Percentiles rank a stretch among this genome's conserved stretches.
These are phyloP conservation scores for Metarhizium album DNA, from an alignment of 2,329 filamentous ascomycete species.

Conservation along the genomic window DNA sequence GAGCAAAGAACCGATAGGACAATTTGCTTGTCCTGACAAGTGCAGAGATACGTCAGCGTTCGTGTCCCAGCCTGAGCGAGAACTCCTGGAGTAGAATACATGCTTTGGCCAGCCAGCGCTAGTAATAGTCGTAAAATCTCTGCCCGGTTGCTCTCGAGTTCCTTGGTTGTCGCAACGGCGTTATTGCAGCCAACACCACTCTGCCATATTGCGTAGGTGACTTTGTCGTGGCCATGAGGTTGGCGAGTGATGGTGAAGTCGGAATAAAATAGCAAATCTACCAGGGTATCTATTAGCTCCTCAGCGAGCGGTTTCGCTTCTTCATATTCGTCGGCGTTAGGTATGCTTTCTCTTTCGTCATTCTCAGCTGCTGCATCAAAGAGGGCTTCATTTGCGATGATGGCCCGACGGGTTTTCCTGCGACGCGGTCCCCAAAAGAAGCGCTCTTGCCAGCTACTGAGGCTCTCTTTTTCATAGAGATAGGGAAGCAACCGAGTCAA, in stretches of 20 bases:
- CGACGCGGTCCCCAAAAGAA: slow-evolving; percentile 82
- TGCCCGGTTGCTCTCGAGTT: slow-evolving; percentile 84
- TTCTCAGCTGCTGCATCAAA: slow-evolving; percentile 69
- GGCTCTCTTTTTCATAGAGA: slow-evolving; percentile 76
- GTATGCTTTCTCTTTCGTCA: slow-evolving; percentile 35
- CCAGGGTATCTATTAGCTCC: slow-evolving; percentile 80
- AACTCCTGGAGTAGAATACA: slow-evolving; percentile 76
- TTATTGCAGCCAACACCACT: slow-evolving; percentile 94
- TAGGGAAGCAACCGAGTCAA: slow-evolving; percentile 84
- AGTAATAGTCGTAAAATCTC: slow-evolving; percentile 82
- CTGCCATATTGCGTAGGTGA: slow-evolving; percentile 94
- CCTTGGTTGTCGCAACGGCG: slow-evolving; percentile 75
- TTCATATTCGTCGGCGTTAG: slow-evolving; percentile 56
- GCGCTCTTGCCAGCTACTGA: slow-evolving; percentile 77
- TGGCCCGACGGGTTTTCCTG: slow-evolving; percentile 57
- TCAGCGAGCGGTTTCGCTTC: slow-evolving; percentile 81
- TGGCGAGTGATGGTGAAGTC: slow-evolving; percentile 76
- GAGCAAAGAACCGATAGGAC: slow-evolving; percentile 88
- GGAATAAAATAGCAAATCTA: slow-evolving; percentile 85
- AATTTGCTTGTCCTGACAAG: slow-evolving; percentile 80
- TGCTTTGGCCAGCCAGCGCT: slow-evolving; percentile 77
- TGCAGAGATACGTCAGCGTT: slow-evolving; percentile 80
- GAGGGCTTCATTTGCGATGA: slow-evolving; percentile 62
- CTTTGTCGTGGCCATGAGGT: slow-evolving; percentile 61
- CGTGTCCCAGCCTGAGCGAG: slow-evolving; percentile 75